Base-by-base conservation (phyloP, 73 alveolate species). In the Uronychia setigera region DNA sequence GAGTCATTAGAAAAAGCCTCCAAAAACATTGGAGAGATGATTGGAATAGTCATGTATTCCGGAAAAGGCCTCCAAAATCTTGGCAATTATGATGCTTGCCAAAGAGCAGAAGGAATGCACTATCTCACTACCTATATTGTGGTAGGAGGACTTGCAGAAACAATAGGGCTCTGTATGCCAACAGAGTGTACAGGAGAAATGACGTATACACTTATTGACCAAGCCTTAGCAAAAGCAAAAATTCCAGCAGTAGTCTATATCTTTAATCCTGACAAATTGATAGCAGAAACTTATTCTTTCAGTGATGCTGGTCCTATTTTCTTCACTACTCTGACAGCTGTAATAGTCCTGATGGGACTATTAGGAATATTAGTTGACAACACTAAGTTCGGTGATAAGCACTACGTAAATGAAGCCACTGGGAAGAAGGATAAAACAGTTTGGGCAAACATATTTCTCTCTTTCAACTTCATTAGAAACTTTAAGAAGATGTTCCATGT, bases 121-220 rank as follows among this genome's bases (percentile, higher is more conserved):
- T 83, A 74, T 33, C 28, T 30, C 5, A 29, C 58, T 26, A 0
- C 58, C 19, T 32, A 26, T 0, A 31, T 33, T 26, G 26, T 30
- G 0, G 31, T 67, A 19, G 31, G 26, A 25, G 58, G 27, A 1
- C 31, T 33, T 29, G 9, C 76, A 11, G 29, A 32, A 13, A 46
- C 27, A 11, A 78, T 83, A 26, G 90, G 90, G 29, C 32, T 83
- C 32, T 83, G 90, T 33, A 57, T 46, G 0, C 90, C 90, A 9
- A 27, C 1, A 9, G 29, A 60, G 35, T 83, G 90, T 33, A 29
- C 5, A 5, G 67, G 33, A 26, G 67, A 26, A 26, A 30, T 60
- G 27, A 84, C 33, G 5, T 11, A 5, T 46, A 46, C 5, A 46
- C n/a, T 46, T 46, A 5, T 46, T 5, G 67, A 46, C 19, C n/a